Conservation (phyloP, 2,329 filamentous ascomycete species). For the Beauveria varroae region DNA sequence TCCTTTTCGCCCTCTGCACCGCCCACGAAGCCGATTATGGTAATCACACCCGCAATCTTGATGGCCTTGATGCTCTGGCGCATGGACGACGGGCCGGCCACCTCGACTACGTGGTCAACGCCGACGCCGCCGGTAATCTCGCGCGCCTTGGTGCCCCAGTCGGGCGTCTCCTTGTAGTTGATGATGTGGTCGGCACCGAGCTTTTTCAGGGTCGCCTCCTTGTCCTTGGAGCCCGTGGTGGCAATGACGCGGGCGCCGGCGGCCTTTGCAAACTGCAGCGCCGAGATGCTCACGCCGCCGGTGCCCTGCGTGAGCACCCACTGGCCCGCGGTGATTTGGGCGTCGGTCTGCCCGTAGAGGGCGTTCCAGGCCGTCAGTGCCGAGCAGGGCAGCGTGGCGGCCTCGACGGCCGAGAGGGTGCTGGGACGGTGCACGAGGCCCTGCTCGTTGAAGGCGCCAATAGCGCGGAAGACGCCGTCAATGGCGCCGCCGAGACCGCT, state of each 20-base stretch:
- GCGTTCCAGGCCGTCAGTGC: conserved; percentile 60
- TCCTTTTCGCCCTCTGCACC: conserved; percentile 19
- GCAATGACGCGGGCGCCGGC: conserved; percentile 41
- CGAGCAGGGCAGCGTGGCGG: conserved; percentile 52
- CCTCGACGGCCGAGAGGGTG: conserved; percentile 45
- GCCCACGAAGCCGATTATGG: conserved; percentile 31
- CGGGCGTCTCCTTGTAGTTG: conserved; percentile 39
- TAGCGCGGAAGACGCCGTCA: conserved; percentile 61
- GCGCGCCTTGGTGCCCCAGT: conserved; percentile 39
- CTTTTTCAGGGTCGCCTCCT: conserved; percentile 34
- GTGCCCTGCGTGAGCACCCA: conserved; percentile 63
- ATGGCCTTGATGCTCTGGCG: conserved; percentile 37
- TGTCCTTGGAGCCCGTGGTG: conserved; percentile 39
- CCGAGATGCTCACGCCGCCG: conserved; percentile 61
- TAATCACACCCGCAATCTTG: conserved; percentile 39
- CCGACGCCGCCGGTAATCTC: conserved; percentile 35
- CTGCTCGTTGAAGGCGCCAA: conserved; percentile 59
- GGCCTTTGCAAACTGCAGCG: conserved; percentile 49
- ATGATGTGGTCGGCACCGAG: conserved; percentile 43
- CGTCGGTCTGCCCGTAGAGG: conserved; percentile 46
- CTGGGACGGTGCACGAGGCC: conserved; percentile 58
- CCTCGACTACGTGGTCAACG: conserved; percentile 41
- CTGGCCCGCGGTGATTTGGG: conserved; percentile 43
- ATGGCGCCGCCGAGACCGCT: conserved; percentile 61
- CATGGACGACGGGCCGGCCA: conserved; percentile 37